These are phyloP conservation scores for Sutorius eximius DNA, from an alignment of 1,284 basidiomycete species.

Conservation along the genomic window DNA sequence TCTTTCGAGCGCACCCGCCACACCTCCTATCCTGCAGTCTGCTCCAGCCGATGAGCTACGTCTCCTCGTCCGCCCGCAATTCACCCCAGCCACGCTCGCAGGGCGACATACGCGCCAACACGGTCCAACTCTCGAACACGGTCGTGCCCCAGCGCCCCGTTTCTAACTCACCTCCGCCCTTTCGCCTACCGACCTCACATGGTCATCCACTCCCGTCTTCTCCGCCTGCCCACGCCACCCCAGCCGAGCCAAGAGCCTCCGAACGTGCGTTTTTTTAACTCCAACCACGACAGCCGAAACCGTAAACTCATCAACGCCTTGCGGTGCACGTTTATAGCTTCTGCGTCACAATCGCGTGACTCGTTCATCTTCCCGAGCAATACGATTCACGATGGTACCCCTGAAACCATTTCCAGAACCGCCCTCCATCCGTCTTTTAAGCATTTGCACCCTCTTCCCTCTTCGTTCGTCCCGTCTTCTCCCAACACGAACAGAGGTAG, in stretches of 20 bases:
- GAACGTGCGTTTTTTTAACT: conserved; percentile 20
- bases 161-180: conserved; percentile 1
- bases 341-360: conserved; percentile 30
- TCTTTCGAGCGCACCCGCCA: conserved; percentile 2
- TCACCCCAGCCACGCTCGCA: conserved; percentile 48
- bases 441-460: conserved; percentile 10
- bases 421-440: conserved; percentile 19
- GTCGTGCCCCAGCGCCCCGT: conserved; percentile 3
- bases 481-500: conserved; percentile 26
- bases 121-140: conserved; percentile 60
- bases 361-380: conserved; percentile 42
- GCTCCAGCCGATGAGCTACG: conserved; percentile 38
- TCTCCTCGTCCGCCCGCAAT: conserved; percentile 30
- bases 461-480: conserved; percentile 34
- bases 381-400: conserved; percentile 28
- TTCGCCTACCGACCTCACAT: neutral
- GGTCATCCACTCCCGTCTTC: conserved; percentile 5
- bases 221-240: conserved; percentile 15
- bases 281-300: conserved; percentile 5
- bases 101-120: conserved; percentile 62
- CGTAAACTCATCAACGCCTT: conserved; percentile 8
- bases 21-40: conserved; percentile 21
- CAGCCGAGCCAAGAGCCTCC: conserved; percentile 18
- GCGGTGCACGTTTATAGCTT: conserved; percentile 27
- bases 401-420: conserved; percentile 27